Evolutionary conservation across 148 eudicot species (phyloP), one percentile per base, ranked within the genome.

Genomic region (Vaccinium corymbosum): DNA sequence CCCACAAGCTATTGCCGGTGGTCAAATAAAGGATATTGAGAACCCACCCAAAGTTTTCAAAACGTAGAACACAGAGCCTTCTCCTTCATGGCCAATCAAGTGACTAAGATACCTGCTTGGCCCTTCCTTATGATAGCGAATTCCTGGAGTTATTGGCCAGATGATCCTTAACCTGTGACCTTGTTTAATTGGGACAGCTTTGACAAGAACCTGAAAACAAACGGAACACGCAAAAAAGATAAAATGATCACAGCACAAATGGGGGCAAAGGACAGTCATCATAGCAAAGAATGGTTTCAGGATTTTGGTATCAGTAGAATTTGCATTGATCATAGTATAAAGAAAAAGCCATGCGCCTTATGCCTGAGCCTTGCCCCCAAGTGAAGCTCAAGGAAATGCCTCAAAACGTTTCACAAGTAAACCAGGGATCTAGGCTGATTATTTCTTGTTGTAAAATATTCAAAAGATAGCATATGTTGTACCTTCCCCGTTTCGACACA

Each of bases 41-140:
- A 88, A 92, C 99, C 87, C 91, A 97, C 99, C 98, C 89, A 94
- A 88, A 80, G 89, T 92, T 89, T 96, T 96, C 91, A 96, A 91
- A 87, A 92, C 82, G 84, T 93, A 94, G 91, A 96, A 96, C 88
- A 96, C 86, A 83, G 98, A 96, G 89, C 98, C 98, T 93, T 94
- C 98, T 91, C 95, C 98, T 92, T 96, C 95, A 93, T 96, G 98
- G 90, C 98, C 97, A 89, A 96, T 90, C 87, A 96, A 92, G 89
- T 96, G 98, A 83, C 95, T 92, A 87, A 94, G 93, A 91, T 96
- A 96, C 93, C 91, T 92, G 91, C 91, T 89, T 80, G 99, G 93
- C 87, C 97, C 97, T 88, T 97, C 98, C 86, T 91, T 92, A 91
- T 94, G 91, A 89, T 93, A 87, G 84, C 42, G 91, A 86, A 94